Base-by-base conservation (phyloP, 768 basidiomycete species). In the Psilocybe azurescens region DNA sequence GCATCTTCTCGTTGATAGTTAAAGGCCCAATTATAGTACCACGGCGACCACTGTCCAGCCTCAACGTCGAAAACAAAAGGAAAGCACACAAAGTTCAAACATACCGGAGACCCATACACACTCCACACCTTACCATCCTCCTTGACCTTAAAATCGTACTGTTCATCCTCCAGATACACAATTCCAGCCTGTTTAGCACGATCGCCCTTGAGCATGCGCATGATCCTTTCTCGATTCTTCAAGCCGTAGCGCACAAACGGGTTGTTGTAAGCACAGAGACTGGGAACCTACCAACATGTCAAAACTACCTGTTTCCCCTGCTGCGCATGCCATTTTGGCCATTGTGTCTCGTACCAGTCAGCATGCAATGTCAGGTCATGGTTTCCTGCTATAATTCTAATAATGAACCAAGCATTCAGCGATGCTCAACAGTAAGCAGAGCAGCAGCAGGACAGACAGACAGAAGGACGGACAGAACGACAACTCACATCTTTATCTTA, bases 361-460 rank as follows among this genome's bases (percentile, higher is more conserved):
- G 63, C 63, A 61, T 84, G 75, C 7, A 83, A 61, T 0, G 77
- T 66, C 38, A 88, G 72, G 65, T 91, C 89, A 65, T 90, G 89
- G 64, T 91, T 90, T n/a, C 90, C 89, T 38, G 84, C 88, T 52
- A 90, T 86, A 56, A 91, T 77, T 61, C 88, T 89, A 39, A 20
- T n/a, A 13, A 39, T 14, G 14, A 6, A 30, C 3, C 47, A 36
- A 6, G 3, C n/a, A 36, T 16, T 8, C 6, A 3, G 8, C 62
- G 5, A 28, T 53, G 44, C 50, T n/a, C 18, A 49, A 52, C 28
- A 38, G 39, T 24, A 24, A 36, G 33, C 6, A 7, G 33, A 36
- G 48, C 46, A 51, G 46, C 14, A 58, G 47, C 29, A 24, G 30
- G 24, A 24, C 48, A 48, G 29, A 32, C 18, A 16, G 29, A 3